Base-by-base conservation (phyloP, 2,329 filamentous ascomycete genomes). In the Lachnellula suecica region DNA sequence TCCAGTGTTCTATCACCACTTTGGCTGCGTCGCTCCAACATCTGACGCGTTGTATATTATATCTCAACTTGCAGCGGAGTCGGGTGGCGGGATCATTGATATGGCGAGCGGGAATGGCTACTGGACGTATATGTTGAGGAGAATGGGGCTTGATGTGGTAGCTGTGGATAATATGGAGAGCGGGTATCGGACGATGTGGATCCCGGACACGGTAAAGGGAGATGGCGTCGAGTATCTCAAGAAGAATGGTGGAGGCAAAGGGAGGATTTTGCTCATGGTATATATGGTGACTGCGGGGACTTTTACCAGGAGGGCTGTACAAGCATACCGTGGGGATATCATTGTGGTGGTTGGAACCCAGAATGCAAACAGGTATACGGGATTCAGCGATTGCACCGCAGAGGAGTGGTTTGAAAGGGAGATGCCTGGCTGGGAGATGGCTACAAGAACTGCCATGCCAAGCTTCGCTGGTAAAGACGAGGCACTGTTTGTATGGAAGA, bases 401-500 rank as follows among this genome's bases (percentile, higher is more conserved):
- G 84, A 85, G 60, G 77, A 84, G 63, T 91, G 83, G 73, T 83
- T 90, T 71, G 77, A 70, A 54, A 71, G 67, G 44, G 79, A 85
- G 63, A 76, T 81, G 60, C 66, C 64, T 23, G 74, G 72, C 1
- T 91, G 84, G 79, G 74, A 77, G 45, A 79, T 80, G 67, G 74
- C 81, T 2, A 75, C 81, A 13, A 84, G 87, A 71, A 75, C 90
- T 56, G 78, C 87, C 4, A 67, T 91, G 64, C 87, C 87, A 20
- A 89, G 85, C 66, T 91, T 91, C 69, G 82, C 86, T 2, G 87
- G 84, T 24, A 91, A 91, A 68, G 88, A 91, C 61, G 87, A 91
- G 70, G 87, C 83, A 0, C 63, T 91, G 50, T 91, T 84, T 68
- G 77, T 89, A 19, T 90, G 54, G 57, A 53, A 41, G 37, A 57